phyloP scores from a whole-genome alignment of 331 rosid species.

The Spiraea crenata region DNA sequence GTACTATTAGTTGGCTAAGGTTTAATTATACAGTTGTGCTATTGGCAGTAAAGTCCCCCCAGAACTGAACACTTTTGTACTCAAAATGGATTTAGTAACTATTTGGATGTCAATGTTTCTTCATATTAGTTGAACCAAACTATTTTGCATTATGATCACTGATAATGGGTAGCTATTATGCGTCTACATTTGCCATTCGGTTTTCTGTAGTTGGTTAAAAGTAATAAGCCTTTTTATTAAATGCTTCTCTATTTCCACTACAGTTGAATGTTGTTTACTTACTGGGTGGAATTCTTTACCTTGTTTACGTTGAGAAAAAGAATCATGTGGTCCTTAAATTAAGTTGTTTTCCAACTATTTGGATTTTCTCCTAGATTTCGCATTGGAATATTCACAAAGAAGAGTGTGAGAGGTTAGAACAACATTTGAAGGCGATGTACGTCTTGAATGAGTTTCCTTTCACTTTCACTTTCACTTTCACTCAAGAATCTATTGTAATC shows the following conservation, averaged over 20 bases:
- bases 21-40: not conserved
- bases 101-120: not conserved
- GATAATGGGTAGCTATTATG: no score
- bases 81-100: not conserved
- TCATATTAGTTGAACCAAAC: not conserved
- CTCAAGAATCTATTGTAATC: slow-evolving; percentile 58
- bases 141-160: not conserved
- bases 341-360: not conserved
- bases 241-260: no score
- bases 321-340: not conserved
- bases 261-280: not conserved
- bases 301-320: not conserved
- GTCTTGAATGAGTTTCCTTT: slow-evolving; percentile 73
- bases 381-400: slow-evolving; percentile 80
- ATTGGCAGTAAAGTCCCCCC: not conserved
- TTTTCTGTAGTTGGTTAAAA: no score
- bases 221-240: no score
- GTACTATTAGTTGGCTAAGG: not conserved
- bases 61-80: no score
- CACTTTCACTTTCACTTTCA: slow-evolving; percentile 37
- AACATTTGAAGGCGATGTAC: slow-evolving; percentile 59
- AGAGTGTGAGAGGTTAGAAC: slow-evolving; percentile 79
- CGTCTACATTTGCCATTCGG: no score
- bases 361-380: slow-evolving; percentile 40
- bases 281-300: not conserved